Evolutionary conservation across 495 filamentous ascomycete genomes (phyloP).

Genomic region (Xanthoparmelia taractica): DNA sequence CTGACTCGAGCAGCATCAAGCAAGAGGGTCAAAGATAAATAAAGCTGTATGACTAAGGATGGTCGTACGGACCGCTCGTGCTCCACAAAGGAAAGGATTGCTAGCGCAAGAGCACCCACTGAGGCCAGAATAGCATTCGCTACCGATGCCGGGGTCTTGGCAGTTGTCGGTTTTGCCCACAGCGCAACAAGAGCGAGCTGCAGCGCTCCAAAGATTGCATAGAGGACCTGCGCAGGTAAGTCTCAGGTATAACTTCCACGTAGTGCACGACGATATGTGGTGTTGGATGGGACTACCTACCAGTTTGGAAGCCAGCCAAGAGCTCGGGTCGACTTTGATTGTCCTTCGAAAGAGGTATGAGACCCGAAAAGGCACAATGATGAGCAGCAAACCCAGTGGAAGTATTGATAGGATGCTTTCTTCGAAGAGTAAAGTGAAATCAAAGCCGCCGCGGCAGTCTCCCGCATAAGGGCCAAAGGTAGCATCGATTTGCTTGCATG

Average conservation of each 20-base stretch:
- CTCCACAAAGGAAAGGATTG: conserved; percentile 48
- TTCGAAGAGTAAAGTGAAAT: conserved; percentile 57
- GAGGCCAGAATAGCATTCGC: conserved; percentile 41
- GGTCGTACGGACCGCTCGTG: conserved; percentile 50
- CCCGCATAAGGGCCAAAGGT: conserved; percentile 38
- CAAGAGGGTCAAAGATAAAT: conserved; percentile 52
- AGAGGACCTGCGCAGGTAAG: conserved; percentile 31
- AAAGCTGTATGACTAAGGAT: conserved; percentile 52
- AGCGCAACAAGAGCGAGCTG: conserved; percentile 43
- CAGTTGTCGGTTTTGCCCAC: conserved; percentile 37
- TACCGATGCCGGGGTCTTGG: conserved; percentile 39
- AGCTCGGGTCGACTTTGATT: conserved; percentile 40
- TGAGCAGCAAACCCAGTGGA: conserved; percentile 42
- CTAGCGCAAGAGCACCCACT: conserved; percentile 35
- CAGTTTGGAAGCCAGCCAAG: conserved; percentile 37
- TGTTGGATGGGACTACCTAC: conserved; percentile 30
- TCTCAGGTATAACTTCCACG: not conserved
- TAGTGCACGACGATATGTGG: not conserved
- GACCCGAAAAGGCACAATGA: conserved; percentile 39
- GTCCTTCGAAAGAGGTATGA: conserved; percentile 38
- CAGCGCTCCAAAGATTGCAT: conserved; percentile 35
- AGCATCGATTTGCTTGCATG: conserved; percentile 32
- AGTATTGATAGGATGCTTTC: conserved; percentile 46
- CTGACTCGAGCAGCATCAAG: conserved; percentile 50
- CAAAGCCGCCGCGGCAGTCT: conserved; percentile 45